A percentile compares a stretch with the other conserved stretches of the same genome.
These are phyloP conservation scores for Amanita fuliginea DNA, from an alignment of 768 basidiomycete genomes.

Conservation along the genomic window DNA sequence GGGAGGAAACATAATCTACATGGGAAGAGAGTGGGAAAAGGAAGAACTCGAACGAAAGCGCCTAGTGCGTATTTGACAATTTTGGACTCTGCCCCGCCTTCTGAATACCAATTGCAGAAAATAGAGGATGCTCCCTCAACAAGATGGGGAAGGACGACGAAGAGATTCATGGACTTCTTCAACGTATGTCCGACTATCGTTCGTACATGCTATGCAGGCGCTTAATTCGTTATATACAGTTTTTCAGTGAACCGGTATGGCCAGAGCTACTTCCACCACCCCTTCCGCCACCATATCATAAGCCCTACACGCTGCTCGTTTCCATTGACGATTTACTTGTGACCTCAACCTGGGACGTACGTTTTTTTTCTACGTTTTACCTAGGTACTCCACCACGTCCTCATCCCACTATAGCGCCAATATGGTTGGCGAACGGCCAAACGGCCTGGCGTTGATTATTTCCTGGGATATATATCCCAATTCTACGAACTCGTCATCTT, in stretches of 20 bases:
- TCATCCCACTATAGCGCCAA: constrained; percentile 46
- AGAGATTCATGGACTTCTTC: constrained; percentile 54
- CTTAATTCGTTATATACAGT: constrained; percentile 28
- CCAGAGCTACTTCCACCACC: constrained; percentile 85
- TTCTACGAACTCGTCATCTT: constrained; percentile 98
- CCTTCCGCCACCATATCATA: constrained; percentile 69
- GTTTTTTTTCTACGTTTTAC: constrained; percentile 20
- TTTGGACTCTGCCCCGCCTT: background rate
- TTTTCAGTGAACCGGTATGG: constrained; percentile 92
- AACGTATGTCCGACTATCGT: constrained; percentile 36
- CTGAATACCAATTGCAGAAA: constrained; percentile 25
- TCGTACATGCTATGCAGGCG: background rate
- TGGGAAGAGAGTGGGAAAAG: constrained; percentile 73
- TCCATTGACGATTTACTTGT: constrained; percentile 89
- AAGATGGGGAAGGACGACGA: constrained; percentile 52
- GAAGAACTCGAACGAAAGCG: constrained; percentile 58
- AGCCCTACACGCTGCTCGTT: constrained; percentile 86
- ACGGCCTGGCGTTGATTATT: constrained; percentile 96
- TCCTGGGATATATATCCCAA: constrained; percentile 92
- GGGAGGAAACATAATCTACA: constrained; percentile 44
- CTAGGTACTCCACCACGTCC: background rate
- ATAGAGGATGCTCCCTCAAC: constrained; percentile 48
- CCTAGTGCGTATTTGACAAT: constrained; percentile 31
- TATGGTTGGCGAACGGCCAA: constrained; percentile 97
- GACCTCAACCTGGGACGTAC: constrained; percentile 90